Percentiles rank a stretch among this genome's conserved stretches.
phyloP scores from a whole-genome alignment of 805 yeast species.

The Lipomyces mesembrius region DNA sequence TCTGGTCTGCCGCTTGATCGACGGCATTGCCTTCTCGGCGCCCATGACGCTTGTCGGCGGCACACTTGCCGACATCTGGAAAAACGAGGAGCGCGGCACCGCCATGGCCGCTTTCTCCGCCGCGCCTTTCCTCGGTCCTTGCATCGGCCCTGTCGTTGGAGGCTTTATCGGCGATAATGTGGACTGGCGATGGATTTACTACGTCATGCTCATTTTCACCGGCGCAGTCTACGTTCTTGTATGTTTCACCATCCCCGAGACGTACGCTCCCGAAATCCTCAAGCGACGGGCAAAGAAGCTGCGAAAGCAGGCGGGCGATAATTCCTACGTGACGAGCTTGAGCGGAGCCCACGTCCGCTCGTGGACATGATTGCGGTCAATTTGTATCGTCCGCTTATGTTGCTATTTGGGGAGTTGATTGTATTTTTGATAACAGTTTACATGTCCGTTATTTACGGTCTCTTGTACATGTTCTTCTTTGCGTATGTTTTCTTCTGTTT shows the following conservation, averaged over 20 bases:
- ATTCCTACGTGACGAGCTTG: conserved; percentile 60
- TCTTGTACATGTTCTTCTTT: conserved; percentile 67
- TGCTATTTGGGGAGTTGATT: conserved; percentile 54
- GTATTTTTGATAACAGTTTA: conserved; percentile 59
- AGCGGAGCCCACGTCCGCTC: conserved; percentile 71
- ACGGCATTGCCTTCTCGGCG: conserved; percentile 76
- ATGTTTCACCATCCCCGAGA: conserved; percentile 61
- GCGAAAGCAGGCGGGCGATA: conserved; percentile 58
- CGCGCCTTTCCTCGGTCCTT: conserved; percentile 62
- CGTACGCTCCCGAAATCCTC: conserved; percentile 60
- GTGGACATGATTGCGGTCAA: conserved; percentile 69
- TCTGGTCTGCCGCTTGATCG: conserved; percentile 65
- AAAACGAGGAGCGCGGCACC: conserved; percentile 61
- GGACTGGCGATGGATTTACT: conserved; percentile 75
- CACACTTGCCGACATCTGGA: conserved; percentile 70
- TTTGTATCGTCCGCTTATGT: conserved; percentile 74
- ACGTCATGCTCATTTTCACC: conserved; percentile 62
- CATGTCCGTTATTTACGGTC: conserved; percentile 49
- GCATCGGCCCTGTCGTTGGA: conserved; percentile 67
- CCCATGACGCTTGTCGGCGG: conserved; percentile 81
- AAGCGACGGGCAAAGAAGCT: conserved; percentile 56
- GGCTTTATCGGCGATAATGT: conserved; percentile 64
- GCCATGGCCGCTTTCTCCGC: conserved; percentile 72
- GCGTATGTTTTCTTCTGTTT: conserved; percentile 44
- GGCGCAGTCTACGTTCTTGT: conserved; percentile 59